Evolutionary conservation across 768 basidiomycete genomes (phyloP).

Genomic region (Tricholoma terreum): DNA sequence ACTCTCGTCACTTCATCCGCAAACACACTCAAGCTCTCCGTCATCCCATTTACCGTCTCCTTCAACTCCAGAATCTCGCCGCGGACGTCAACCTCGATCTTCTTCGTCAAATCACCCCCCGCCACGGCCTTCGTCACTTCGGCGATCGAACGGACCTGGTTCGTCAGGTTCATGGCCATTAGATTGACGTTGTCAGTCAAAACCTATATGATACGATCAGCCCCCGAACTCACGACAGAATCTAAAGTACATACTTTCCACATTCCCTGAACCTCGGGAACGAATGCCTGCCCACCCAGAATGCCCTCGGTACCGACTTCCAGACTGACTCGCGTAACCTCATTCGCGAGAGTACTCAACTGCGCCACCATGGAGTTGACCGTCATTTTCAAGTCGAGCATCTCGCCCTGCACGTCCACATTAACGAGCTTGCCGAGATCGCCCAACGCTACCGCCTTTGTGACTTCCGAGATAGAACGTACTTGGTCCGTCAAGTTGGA

Average conservation of each 20-base stretch:
- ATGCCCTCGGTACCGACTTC: conserved; percentile 94
- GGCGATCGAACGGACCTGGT: conserved; percentile 83
- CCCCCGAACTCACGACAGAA: neutral
- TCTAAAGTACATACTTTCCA: conserved; percentile 58
- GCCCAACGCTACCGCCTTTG: conserved; percentile 82
- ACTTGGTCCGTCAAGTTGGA: conserved; percentile 83
- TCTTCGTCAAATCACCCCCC: conserved; percentile 73
- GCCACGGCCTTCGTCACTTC: conserved; percentile 96
- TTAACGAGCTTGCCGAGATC: conserved; percentile 83
- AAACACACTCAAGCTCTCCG: conserved; percentile 79
- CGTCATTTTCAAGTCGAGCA: conserved; percentile 85
- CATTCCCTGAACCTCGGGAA: conserved; percentile 91
- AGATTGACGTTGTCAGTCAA: conserved; percentile 81
- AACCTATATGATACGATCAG: conserved; percentile 26
- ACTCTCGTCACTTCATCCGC: conserved; percentile 81
- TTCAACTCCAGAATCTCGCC: conserved; percentile 91
- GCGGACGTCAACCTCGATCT: conserved; percentile 47
- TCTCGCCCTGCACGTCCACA: conserved; percentile 93
- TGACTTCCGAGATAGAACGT: conserved; percentile 88
- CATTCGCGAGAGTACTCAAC: conserved; percentile 70
- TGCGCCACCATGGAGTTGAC: conserved; percentile 87
- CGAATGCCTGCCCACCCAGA: conserved; percentile 37
- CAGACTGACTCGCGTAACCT: conserved; percentile 87
- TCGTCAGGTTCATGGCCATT: conserved; percentile 88
- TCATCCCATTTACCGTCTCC: conserved; percentile 96